phyloP scores from a whole-genome alignment of 225 moss, liverwort and hornwort genomes.

The Physcomitrellopsis africana region DNA sequence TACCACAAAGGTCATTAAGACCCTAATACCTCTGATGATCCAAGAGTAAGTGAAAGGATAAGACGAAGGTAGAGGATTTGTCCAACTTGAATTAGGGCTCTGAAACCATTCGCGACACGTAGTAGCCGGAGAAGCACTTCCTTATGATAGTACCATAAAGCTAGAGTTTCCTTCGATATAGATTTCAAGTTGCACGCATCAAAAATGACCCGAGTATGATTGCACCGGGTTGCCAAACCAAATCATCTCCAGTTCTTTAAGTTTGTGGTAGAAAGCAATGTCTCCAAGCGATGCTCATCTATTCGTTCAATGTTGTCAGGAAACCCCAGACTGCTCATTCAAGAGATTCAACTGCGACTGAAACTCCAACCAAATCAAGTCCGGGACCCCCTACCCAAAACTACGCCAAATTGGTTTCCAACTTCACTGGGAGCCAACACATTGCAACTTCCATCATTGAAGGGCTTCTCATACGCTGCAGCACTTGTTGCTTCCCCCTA shows the following conservation, averaged over 20 bases:
- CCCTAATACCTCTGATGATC: slow-evolving; percentile 60
- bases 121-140: slow-evolving; percentile 57
- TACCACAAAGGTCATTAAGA: slow-evolving; percentile 54
- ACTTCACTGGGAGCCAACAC: slow-evolving; percentile 35
- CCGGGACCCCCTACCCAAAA: slow-evolving; percentile 56
- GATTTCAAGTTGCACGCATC: slow-evolving; percentile 56
- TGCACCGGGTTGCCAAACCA: slow-evolving; percentile 59
- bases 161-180: slow-evolving; percentile 51
- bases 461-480: slow-evolving; percentile 42
- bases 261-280: slow-evolving; percentile 37
- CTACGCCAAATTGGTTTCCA: slow-evolving; percentile 45
- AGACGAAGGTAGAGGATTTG: slow-evolving; percentile 51
- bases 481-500: slow-evolving; percentile 38
- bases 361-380: slow-evolving; percentile 56
- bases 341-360: slow-evolving; percentile 59
- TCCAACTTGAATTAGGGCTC: slow-evolving; percentile 60
- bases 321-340: slow-evolving; percentile 56
- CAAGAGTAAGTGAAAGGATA: slow-evolving; percentile 47
- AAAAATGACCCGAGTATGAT: slow-evolving; percentile 45
- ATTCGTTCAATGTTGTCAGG: slow-evolving; percentile 56
- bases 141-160: slow-evolving; percentile 43
- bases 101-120: slow-evolving; percentile 50
- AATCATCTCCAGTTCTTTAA: slow-evolving; percentile 53
- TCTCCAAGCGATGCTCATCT: slow-evolving; percentile 62
- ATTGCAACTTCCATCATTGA: slow-evolving; percentile 49